Evolutionary conservation across 768 basidiomycete species (phyloP).

Genomic region (Mycena alexandri): DNA sequence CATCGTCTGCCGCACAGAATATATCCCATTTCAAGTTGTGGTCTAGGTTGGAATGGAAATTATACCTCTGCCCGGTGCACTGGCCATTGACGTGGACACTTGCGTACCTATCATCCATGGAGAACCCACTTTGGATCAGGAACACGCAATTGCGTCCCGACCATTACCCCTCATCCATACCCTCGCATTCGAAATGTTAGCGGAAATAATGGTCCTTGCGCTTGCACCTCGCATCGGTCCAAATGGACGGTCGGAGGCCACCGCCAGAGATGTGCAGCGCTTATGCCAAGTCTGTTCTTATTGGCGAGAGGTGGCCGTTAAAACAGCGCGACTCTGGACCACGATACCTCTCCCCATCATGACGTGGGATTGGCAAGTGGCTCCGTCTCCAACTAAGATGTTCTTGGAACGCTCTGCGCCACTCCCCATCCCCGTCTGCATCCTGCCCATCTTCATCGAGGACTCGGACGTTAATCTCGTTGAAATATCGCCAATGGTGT

Average conservation of each 20-base stretch:
- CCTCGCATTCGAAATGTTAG: constrained; percentile 23
- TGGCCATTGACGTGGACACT: too few species aligned
- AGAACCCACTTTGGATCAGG: too few species aligned
- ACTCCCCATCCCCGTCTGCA: neutral
- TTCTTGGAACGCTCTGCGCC: constrained; percentile 27
- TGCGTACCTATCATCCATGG: too few species aligned
- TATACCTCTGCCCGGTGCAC: too few species aligned
- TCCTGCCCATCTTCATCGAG: too few species aligned
- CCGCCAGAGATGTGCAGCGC: neutral
- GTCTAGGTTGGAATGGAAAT: too few species aligned
- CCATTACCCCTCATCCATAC: neutral
- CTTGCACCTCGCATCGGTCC: neutral
- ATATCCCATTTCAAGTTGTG: too few species aligned
- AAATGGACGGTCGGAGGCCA: too few species aligned
- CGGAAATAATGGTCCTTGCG: constrained; percentile 17
- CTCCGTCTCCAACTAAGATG: neutral
- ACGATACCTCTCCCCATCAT: neutral
- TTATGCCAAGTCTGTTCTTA: neutral
- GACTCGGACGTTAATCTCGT: neutral
- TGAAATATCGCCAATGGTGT: neutral
- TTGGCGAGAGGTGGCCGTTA: neutral
- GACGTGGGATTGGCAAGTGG: too few species aligned
- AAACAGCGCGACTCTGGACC: neutral
- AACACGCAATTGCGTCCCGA: neutral
- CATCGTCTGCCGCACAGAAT: too few species aligned